phyloP scores from a whole-genome alignment of 2,329 filamentous ascomycete species.

The Alternaria ethzedia region DNA sequence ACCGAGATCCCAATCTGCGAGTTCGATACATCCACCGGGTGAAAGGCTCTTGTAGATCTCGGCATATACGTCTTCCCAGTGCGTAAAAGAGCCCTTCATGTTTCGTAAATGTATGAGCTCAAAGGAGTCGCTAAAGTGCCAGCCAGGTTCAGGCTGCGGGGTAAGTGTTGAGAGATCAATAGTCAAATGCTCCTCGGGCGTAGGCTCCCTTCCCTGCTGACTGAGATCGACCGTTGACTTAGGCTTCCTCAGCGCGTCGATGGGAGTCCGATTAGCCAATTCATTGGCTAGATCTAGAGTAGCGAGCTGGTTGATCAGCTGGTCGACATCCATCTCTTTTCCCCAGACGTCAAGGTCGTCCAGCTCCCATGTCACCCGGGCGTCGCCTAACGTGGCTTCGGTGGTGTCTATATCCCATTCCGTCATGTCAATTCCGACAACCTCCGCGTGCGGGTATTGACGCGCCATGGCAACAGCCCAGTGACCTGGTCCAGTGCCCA shows the following conservation, averaged over 20 bases:
- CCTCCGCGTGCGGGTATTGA: conserved; percentile 52
- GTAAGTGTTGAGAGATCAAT: conserved; percentile 32
- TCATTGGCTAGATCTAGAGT: conserved; percentile 34
- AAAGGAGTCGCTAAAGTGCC: conserved; percentile 58
- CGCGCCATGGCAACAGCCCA: conserved; percentile 58
- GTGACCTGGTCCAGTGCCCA: conserved; percentile 59
- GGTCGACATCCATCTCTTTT: conserved; percentile 34
- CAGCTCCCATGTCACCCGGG: conserved; percentile 44
- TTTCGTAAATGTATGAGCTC: conserved; percentile 59
- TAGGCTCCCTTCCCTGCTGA: conserved; percentile 13
- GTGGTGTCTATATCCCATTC: conserved; percentile 60
- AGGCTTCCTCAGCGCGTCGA: conserved; percentile 19
- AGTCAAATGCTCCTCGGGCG: conserved; percentile 26
- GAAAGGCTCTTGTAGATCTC: conserved; percentile 54
- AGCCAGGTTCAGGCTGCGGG: conserved; percentile 40
- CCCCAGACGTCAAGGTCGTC: conserved; percentile 48
- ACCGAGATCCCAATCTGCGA: conserved; percentile 51
- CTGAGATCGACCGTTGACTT: conserved; percentile 1
- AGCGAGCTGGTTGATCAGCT: conserved; percentile 28
- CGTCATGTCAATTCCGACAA: conserved; percentile 58
- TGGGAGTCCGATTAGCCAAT: conserved; percentile 27
- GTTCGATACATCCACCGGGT: conserved; percentile 56
- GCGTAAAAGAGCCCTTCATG: conserved; percentile 55
- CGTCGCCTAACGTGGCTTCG: conserved; percentile 42
- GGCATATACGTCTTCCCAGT: conserved; percentile 55